These are phyloP conservation scores for Huiozyma sinensis DNA, from an alignment of 805 yeast genomes.

Conservation along the genomic window DNA sequence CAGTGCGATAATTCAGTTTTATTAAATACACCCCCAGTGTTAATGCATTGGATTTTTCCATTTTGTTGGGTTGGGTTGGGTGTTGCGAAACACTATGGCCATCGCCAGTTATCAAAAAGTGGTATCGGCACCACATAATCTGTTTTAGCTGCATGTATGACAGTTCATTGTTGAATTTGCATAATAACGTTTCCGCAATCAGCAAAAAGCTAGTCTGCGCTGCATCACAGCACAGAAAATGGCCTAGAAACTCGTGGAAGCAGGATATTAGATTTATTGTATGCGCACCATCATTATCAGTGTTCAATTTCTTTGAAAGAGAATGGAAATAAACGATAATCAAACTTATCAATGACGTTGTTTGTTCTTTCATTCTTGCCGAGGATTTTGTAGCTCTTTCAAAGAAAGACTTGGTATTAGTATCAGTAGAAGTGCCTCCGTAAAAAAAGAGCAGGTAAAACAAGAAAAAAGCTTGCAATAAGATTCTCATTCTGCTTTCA, in stretches of 20 bases:
- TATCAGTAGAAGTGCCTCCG: conserved; percentile 37
- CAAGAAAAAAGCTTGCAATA: conserved; percentile 29
- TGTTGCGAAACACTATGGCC: conserved; percentile 61
- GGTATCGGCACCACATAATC: conserved; percentile 67
- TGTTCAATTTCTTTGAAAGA: neutral
- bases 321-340: conserved; percentile 8
- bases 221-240: conserved; percentile 55
- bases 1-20: conserved; percentile 32
- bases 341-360: conserved; percentile 17
- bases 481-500: conserved; percentile 9
- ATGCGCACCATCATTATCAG: conserved; percentile 2
- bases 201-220: conserved; percentile 52
- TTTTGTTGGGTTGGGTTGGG: conserved; percentile 31
- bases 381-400: conserved; percentile 35
- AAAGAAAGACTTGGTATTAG: conserved; percentile 34
- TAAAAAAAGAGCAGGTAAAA: conserved; percentile 40
- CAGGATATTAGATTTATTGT: conserved; percentile 35
- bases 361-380: conserved; percentile 36
- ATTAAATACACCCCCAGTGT: conserved; percentile 27
- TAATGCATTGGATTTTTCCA: conserved; percentile 28
- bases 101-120: conserved; percentile 49
- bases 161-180: conserved; percentile 32
- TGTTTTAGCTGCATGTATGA: conserved; percentile 68
- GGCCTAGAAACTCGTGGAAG: conserved; percentile 68
- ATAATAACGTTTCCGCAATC: conserved; percentile 45